phyloP scores from a whole-genome alignment of 805 yeast species.

The Martiniozyma abietophila region DNA sequence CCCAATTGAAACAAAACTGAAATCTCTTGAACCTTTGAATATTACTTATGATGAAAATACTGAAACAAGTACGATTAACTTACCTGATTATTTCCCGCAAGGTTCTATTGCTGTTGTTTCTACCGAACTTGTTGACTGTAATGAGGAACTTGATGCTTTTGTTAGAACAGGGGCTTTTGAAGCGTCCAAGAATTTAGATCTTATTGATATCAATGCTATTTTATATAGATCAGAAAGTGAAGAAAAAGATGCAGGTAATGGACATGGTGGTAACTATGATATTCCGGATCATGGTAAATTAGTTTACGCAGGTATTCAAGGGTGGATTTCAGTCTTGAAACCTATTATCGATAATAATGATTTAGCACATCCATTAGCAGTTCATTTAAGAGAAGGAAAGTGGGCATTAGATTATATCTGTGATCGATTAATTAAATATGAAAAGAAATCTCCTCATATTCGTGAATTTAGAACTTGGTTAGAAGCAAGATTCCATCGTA shows the following conservation, averaged over 20 bases:
- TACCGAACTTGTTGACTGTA: constrained; percentile 61
- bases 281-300: constrained; percentile 68
- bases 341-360: constrained; percentile 59
- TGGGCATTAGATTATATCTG: constrained; percentile 85
- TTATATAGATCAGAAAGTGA: constrained; percentile 78
- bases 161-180: constrained; percentile 70
- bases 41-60: constrained; percentile 34
- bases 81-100: constrained; percentile 65
- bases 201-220: constrained; percentile 66
- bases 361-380: constrained; percentile 75
- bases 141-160: constrained; percentile 51
- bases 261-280: constrained; percentile 61
- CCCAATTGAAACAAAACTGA: constrained; percentile 59
- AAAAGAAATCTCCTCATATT: constrained; percentile 35
- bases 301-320: constrained; percentile 86
- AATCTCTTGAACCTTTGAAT: constrained; percentile 40
- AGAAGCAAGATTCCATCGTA: constrained; percentile 47
- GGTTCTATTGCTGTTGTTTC: constrained; percentile 85
- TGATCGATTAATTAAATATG: constrained; percentile 50
- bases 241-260: constrained; percentile 72
- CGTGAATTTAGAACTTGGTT: constrained; percentile 63
- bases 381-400: constrained; percentile 68
- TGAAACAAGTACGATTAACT: constrained; percentile 41
- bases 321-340: constrained; percentile 71
- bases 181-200: constrained; percentile 51